These are phyloP conservation scores for Cercospora citrullina DNA, from an alignment of 2,329 filamentous ascomycete genomes.

Conservation along the genomic window DNA sequence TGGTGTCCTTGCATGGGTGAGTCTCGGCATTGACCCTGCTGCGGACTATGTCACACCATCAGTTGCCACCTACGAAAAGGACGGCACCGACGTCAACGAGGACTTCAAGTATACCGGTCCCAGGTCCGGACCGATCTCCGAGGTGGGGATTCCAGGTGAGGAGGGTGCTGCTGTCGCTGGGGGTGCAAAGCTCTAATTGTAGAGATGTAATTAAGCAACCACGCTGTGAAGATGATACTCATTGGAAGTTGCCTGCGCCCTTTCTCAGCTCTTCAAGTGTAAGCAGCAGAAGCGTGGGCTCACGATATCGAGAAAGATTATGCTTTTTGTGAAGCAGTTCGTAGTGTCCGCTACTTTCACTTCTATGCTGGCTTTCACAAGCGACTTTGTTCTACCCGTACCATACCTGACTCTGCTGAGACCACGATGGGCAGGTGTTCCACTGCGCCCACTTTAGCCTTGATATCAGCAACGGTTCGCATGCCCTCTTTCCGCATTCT, in stretches of 20 bases:
- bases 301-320: no score
- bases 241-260: no score
- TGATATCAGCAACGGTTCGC: neutral
- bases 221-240: no score
- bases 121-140: neutral
- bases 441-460: neutral
- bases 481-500: neutral
- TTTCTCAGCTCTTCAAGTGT: no score
- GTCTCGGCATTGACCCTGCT: conserved; percentile 51
- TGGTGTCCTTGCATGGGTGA: conserved; percentile 57
- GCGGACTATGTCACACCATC: conserved; percentile 25
- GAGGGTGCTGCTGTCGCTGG: neutral
- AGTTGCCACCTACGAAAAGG: conserved; percentile 23
- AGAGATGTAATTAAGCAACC: neutral
- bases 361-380: neutral
- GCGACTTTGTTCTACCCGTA: neutral
- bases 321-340: neutral
- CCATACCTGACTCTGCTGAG: neutral
- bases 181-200: neutral
- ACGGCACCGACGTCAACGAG: conserved; percentile 28
- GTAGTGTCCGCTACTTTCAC: neutral
- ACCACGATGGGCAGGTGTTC: neutral
- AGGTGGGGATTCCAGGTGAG: neutral
- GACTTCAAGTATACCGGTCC: conserved; percentile 16
- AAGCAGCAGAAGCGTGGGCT: no score